These are phyloP conservation scores for Rhododendron ovatum DNA, from an alignment of 148 eudicot species.

Conservation along the genomic window DNA sequence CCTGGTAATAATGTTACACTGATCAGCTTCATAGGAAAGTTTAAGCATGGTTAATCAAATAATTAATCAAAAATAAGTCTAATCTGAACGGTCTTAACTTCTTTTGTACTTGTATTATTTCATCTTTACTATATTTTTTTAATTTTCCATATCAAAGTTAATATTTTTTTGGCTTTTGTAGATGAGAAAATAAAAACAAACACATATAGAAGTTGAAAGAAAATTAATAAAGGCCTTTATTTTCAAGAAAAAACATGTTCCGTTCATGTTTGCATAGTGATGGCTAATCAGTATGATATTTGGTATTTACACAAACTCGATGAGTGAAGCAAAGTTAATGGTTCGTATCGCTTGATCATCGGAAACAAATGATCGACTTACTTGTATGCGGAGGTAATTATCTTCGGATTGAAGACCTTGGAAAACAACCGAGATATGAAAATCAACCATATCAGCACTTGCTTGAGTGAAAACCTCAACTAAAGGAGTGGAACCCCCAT, in stretches of 20 bases:
- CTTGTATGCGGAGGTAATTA: conserved; percentile 13
- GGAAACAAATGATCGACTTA: not conserved
- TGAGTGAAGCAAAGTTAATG: not conserved
- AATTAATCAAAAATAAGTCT: not conserved
- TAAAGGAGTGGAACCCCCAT: conserved; percentile 9
- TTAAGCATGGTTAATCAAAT: not conserved
- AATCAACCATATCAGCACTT: conserved; percentile 21
- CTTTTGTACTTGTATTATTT: too few species aligned
- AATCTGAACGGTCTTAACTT: too few species aligned
- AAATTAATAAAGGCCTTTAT: too few species aligned
- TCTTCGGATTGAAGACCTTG: conserved; percentile 4
- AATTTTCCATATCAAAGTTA: too few species aligned
- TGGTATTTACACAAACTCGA: not conserved
- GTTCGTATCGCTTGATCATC: not conserved
- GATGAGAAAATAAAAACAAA: too few species aligned
- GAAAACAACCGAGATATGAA: conserved; percentile 9
- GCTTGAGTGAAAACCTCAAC: conserved; percentile 16
- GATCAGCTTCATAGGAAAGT: not conserved
- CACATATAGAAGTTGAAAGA: too few species aligned
- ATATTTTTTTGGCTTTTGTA: too few species aligned
- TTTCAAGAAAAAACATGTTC: too few species aligned
- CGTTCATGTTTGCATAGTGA: too few species aligned
- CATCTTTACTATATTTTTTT: too few species aligned
- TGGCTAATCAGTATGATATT: too few species aligned
- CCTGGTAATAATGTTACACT: not conserved